Conservation (phyloP, 2,329 filamentous ascomycete genomes). For the Exserohilum turcica region DNA sequence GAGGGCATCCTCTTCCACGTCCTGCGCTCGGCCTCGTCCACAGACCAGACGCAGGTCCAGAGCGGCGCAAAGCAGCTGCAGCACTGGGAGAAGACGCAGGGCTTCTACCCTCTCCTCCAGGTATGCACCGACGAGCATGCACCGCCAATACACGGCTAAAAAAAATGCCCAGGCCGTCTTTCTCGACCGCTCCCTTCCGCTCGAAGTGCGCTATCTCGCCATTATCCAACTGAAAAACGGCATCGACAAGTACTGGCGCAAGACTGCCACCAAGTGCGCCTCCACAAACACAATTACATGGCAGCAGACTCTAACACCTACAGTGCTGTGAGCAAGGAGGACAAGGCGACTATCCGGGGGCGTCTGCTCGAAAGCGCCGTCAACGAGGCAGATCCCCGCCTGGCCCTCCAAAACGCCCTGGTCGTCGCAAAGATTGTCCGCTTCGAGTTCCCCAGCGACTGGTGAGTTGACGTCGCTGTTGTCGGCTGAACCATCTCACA, state of each 20-base stretch:
- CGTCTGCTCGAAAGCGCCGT: conserved; percentile 77
- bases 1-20: conserved; percentile 55
- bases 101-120: conserved; percentile 57
- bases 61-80: conserved; percentile 59
- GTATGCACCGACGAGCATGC: conserved; percentile 17
- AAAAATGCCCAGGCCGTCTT: conserved; percentile 68
- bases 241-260: conserved; percentile 93
- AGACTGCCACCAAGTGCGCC: conserved; percentile 68
- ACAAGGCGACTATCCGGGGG: conserved; percentile 77
- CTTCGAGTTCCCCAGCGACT: conserved; percentile 86
- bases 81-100: conserved; percentile 55
- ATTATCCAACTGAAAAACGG: conserved; percentile 96
- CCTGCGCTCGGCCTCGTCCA: conserved; percentile 55
- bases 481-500: conserved; percentile 17
- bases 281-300: background rate
- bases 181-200: conserved; percentile 75
- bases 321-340: conserved; percentile 66
- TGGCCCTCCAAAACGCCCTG: conserved; percentile 87
- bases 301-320: conserved; percentile 13
- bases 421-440: conserved; percentile 86
- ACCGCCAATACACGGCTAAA: conserved; percentile 5
- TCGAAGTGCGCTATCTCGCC: conserved; percentile 82
- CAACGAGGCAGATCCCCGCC: conserved; percentile 72
- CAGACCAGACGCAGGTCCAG: conserved; percentile 56
- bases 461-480: conserved; percentile 55